These are phyloP conservation scores for Fusarium guadeloupense DNA, from an alignment of 2,329 filamentous ascomycete genomes.

Conservation along the genomic window DNA sequence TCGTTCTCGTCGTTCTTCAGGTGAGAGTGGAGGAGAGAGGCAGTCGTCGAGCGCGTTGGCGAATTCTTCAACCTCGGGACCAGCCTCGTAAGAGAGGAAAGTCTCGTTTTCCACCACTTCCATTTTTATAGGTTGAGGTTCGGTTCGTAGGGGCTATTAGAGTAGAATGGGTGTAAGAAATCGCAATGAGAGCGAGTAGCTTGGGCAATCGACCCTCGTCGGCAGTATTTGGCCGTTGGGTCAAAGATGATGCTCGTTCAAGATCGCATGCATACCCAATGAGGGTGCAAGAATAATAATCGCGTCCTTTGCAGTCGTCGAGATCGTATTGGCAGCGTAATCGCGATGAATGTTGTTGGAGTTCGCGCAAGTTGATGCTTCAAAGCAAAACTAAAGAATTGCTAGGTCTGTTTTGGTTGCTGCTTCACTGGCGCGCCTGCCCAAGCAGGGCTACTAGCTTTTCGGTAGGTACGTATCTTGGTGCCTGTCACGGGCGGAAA, in stretches of 20 bases:
- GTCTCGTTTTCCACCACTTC: slow-evolving; percentile 15
- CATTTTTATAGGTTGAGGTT: slow-evolving; percentile 21
- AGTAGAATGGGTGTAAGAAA: not conserved
- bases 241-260: slow-evolving; percentile 35
- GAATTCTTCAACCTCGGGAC: slow-evolving; percentile 86
- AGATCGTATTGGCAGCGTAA: slow-evolving; percentile 3
- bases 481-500: not conserved
- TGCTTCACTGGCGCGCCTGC: slow-evolving; percentile 39
- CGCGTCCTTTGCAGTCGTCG: slow-evolving; percentile 13
- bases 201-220: slow-evolving; percentile 40
- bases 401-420: slow-evolving; percentile 39
- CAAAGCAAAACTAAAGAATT: slow-evolving; percentile 35
- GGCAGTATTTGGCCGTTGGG: slow-evolving; percentile 39
- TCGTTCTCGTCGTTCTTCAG: slow-evolving; percentile 67
- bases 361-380: slow-evolving; percentile 31
- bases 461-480: slow-evolving; percentile 35
- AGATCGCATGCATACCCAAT: slow-evolving; percentile 38
- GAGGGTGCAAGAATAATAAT: slow-evolving; percentile 4
- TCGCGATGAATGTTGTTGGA: slow-evolving; percentile 14
- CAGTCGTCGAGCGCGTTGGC: slow-evolving; percentile 84
- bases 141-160: not conserved
- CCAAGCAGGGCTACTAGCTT: slow-evolving; percentile 10
- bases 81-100: slow-evolving; percentile 52
- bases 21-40: slow-evolving; percentile 58
- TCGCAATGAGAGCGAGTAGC: slow-evolving; percentile 6